Base-by-base conservation (phyloP, 2,329 filamentous ascomycete genomes). In the Arthrinium phaeospermum region DNA sequence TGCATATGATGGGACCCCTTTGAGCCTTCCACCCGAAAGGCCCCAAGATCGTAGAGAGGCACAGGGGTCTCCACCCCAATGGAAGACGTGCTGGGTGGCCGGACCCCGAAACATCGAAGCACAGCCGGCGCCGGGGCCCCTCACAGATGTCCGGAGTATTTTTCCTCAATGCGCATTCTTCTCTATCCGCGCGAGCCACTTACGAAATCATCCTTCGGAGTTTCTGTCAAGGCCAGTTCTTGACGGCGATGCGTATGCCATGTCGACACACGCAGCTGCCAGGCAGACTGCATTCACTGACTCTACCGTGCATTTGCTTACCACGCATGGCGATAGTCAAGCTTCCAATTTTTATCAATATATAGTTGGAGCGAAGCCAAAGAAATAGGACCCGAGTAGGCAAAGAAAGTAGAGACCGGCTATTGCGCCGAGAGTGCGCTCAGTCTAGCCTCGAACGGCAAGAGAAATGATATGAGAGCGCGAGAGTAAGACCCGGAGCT, bases 91-190 rank as follows among this genome's bases (percentile, higher is more conserved):
- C 53, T 61, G 57, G 57, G 57, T 64, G 57, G 57, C 57, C 57
- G 57, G 57, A 41, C 57, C 34, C 57, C 57, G 57, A 64, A 34
- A 51, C 10, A 10, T 51, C 46, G 22, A 49, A 37, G 53, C 53
- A 64, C 34, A 14, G 57, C 41, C 57, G 57, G 57, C 57, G 57
- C 57, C 57, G 57, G 57, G 34, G 34, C 57, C 34, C 57, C 57
- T 64, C 57, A 19, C 12, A 22, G 19, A 64, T 64, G 57, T 64
- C 57, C 57, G 57, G 57, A 64, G 34, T 61, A 34, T 37, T 61
- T 41, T 61, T n/a, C 57, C 34, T 64, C 57, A 64, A 34, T 34
- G 30, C 16, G 4, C 57, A n/a, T 14, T 64, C 41, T 41, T 19
- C 57, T n/a, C 19, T n/a, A 41, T 37, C 16, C 57, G 57, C 57